These are phyloP conservation scores for Scutellaria baicalensis DNA, from an alignment of 257 asterid species.

Conservation along the genomic window DNA sequence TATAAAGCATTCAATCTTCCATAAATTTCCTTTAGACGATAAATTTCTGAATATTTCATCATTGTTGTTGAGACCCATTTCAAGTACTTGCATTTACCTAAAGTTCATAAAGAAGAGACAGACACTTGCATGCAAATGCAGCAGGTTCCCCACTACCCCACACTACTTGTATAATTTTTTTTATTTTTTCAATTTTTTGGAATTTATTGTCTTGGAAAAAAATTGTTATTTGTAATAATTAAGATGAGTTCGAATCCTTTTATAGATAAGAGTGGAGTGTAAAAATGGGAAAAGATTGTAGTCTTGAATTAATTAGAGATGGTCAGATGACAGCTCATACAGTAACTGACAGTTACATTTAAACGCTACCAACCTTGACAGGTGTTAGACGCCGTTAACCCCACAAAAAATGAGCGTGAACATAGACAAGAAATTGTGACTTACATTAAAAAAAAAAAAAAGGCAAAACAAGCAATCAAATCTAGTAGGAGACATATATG, in stretches of 20 bases:
- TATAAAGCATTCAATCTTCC: constrained; percentile 29
- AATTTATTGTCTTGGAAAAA: too few species aligned
- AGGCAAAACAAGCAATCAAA: neutral
- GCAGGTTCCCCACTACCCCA: constrained; percentile 3
- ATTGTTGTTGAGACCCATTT: constrained; percentile 26
- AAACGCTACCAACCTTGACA: too few species aligned
- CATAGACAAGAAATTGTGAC: neutral
- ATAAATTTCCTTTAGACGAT: constrained; percentile 17
- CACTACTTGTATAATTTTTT: neutral
- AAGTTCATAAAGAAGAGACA: constrained; percentile 10
- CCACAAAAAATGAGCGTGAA: neutral
- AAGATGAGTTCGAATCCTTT: too few species aligned
- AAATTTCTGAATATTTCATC: constrained; percentile 16
- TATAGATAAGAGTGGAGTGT: too few species aligned
- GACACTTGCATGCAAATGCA: constrained; percentile 30
- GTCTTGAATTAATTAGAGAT: too few species aligned
- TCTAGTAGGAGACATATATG: neutral
- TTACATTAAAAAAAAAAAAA: too few species aligned
- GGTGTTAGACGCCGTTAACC: neutral
- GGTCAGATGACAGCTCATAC: too few species aligned
- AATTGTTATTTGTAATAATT: too few species aligned
- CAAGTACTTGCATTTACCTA: constrained; percentile 16
- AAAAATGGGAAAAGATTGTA: too few species aligned
- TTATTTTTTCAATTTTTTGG: too few species aligned
- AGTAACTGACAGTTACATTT: too few species aligned